Conservation (phyloP, 2,329 filamentous ascomycete genomes). For the Colletotrichum tabaci region DNA sequence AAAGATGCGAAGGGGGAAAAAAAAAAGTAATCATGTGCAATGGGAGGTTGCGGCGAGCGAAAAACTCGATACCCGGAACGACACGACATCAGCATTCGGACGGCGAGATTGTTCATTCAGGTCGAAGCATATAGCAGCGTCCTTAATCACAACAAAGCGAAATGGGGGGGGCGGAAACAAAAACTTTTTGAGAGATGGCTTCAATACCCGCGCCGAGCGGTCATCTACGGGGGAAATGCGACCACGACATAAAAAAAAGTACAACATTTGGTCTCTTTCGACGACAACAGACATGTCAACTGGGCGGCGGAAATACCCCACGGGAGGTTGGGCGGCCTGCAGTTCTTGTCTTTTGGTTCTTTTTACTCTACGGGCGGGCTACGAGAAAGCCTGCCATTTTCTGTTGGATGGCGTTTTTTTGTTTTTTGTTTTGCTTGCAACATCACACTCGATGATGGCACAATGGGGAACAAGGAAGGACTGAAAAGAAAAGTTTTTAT, state of each 20-base stretch:
- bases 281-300: slow-evolving; percentile 24
- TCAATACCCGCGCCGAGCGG: slow-evolving; percentile 36
- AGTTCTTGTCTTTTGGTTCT: slow-evolving; percentile 30
- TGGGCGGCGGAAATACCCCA: slow-evolving; percentile 37
- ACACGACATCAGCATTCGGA: slow-evolving; percentile 43
- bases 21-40: slow-evolving; percentile 27
- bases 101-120: slow-evolving; percentile 40
- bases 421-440: neutral
- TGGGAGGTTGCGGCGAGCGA: slow-evolving; percentile 36
- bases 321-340: slow-evolving; percentile 34
- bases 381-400: slow-evolving; percentile 3
- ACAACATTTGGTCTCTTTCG: slow-evolving; percentile 31
- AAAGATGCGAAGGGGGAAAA: too few relatives aligned
- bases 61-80: slow-evolving; percentile 43
- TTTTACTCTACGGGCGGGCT: slow-evolving; percentile 9
- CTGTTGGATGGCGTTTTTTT: slow-evolving; percentile 35
- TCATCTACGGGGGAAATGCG: slow-evolving; percentile 40
- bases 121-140: slow-evolving; percentile 37
- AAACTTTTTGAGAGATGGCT: slow-evolving; percentile 21
- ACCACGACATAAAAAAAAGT: slow-evolving; percentile 38
- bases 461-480: slow-evolving; percentile 6
- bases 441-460: slow-evolving; percentile 30
- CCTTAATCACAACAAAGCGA: slow-evolving; percentile 33
- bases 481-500: slow-evolving; percentile 20
- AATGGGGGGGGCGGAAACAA: slow-evolving; percentile 19